Base-by-base conservation (phyloP, 441 rosid species). In the Adansonia gregorii region DNA sequence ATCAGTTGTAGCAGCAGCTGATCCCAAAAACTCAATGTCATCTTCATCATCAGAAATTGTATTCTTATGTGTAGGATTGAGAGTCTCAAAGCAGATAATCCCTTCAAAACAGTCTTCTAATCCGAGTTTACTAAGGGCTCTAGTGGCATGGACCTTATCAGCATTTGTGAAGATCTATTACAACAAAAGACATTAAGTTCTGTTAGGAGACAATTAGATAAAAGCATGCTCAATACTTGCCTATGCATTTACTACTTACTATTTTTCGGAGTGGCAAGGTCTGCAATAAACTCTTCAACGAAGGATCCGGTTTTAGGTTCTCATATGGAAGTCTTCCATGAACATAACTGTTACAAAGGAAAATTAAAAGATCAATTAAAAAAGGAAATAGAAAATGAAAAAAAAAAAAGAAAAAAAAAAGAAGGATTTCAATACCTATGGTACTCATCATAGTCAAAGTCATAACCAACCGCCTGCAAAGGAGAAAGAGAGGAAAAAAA, bases 91-190 rank as follows among this genome's bases (percentile, higher is more conserved):
- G 80, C 97, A 93, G 67, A 96, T 89, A 55, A 94, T 86, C 75
- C 94, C 97, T 85, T 94, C 97, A 60, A 96, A 96, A 84, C 98
- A 93, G 78, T 89, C 98, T 86, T 96, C 94, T 73, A 96, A 71
- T 49, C 99, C 98, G 3, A 96, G 92, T 85, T 82, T 88, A 75
- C 79, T 86, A 20, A 96, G 92, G 67, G 76, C 95, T 77, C 87
- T 90, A 14, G 76, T 86, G 14, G 97, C 93, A 71, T 95, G 99
- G 45, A 83, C 82, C 78, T 86, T 81, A 81, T 96, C 99, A 52
- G 94, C 98, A 84, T 96, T 96, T 14, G 98, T 96, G 81, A 96
- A 96, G 72, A 96, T 87, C 99, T 96, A 59, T 54, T 24, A 59
- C 58, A 72, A 52, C 17, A 61, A 19, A 2, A 49, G 0, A 64